Evolutionary conservation across 768 basidiomycete species (phyloP).

Genomic region (Tricholoma matsutake): DNA sequence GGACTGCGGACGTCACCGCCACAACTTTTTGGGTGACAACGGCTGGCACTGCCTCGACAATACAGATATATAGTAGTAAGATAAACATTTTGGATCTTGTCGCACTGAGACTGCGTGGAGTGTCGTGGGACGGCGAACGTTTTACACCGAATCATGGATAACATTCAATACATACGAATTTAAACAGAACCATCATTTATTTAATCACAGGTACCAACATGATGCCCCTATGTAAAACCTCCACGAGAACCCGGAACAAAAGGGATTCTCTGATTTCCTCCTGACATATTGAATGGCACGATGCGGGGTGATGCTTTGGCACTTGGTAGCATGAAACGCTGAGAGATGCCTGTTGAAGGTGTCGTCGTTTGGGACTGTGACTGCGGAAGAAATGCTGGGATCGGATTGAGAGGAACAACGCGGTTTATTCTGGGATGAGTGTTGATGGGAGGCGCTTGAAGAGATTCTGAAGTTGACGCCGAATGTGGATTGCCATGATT

Average conservation of each 20-base stretch:
- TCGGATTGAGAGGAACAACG: slow-evolving; percentile 10
- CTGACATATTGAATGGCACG: slow-evolving; percentile 15
- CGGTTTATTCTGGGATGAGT: slow-evolving; percentile 6
- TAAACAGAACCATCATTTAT: not conserved
- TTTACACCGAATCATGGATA: not conserved
- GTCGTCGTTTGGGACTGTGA: slow-evolving; percentile 17
- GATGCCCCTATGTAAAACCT: slow-evolving; percentile 10
- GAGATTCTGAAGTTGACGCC: slow-evolving; percentile 7
- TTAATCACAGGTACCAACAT: not conserved
- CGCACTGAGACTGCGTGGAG: no score
- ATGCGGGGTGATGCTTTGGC: slow-evolving; percentile 26
- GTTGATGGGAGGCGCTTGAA: not conserved
- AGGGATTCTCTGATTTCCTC: slow-evolving; percentile 48
- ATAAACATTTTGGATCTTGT: no score
- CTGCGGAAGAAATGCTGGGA: not conserved
- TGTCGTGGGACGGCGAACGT: no score
- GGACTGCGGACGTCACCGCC: not conserved
- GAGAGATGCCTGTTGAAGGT: slow-evolving; percentile 19
- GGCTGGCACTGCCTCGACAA: not conserved
- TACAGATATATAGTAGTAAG: no score
- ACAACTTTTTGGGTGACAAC: not conserved
- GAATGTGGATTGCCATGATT: not conserved
- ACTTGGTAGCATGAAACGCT: slow-evolving; percentile 18
- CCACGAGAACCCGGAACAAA: slow-evolving; percentile 37
- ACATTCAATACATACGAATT: not conserved